These are phyloP conservation scores for Pascua sp. DNA, from an alignment of 1,284 basidiomycete species.

Conservation along the genomic window DNA sequence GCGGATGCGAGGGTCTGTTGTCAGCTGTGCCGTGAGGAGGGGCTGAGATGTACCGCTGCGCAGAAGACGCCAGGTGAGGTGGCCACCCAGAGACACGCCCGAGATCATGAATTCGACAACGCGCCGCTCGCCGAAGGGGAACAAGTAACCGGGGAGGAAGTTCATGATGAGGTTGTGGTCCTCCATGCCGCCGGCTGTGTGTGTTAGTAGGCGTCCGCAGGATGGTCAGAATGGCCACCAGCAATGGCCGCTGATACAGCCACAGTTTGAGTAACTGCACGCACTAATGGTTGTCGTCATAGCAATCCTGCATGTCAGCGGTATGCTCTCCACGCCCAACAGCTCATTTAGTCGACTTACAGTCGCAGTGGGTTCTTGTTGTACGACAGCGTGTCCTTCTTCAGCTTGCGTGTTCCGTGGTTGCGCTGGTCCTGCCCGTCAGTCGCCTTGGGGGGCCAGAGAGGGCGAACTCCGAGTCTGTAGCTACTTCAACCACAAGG, in stretches of 20 bases:
- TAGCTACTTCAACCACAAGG: too few species aligned
- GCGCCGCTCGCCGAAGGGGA: slow-evolving; percentile 63
- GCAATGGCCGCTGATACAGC: background rate
- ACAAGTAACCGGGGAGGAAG: slow-evolving; percentile 71
- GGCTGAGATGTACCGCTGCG: background rate
- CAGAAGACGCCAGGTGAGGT: slow-evolving; percentile 17
- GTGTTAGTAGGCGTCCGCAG: background rate
- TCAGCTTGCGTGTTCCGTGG: slow-evolving; percentile 56
- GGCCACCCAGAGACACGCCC: slow-evolving; percentile 54
- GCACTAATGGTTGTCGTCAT: slow-evolving; percentile 12
- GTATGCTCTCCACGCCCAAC: background rate
- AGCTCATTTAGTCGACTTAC: slow-evolving; percentile 20
- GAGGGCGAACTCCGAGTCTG: too few species aligned
- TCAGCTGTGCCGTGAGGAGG: background rate
- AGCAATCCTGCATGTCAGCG: slow-evolving; percentile 1
- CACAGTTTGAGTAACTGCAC: background rate
- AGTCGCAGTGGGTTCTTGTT: slow-evolving; percentile 62
- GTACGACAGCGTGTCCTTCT: slow-evolving; percentile 60
- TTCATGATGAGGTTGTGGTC: slow-evolving; percentile 81
- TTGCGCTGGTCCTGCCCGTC: slow-evolving; percentile 67
- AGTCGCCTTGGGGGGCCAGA: background rate
- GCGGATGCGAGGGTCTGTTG: slow-evolving; percentile 9
- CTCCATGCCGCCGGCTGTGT: slow-evolving; percentile 9
- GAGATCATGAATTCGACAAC: slow-evolving; percentile 64
- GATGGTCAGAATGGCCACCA: background rate